Base-by-base conservation (phyloP, 208 protist species). In the Jaenimonas drosophilae region DNA sequence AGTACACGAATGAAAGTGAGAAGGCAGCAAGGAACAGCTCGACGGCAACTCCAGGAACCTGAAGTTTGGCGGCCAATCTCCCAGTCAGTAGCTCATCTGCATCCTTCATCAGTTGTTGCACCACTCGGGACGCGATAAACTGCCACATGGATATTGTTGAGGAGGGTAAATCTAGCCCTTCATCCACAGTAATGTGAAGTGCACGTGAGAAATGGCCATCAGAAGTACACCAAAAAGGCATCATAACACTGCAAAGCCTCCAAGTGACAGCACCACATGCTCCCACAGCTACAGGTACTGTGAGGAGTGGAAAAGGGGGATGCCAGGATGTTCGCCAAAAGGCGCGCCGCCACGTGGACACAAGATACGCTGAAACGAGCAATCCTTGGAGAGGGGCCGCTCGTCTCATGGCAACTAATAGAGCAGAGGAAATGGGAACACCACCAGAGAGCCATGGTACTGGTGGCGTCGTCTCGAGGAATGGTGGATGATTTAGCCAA, bases 221-320 rank as follows among this genome's bases (percentile, higher is more conserved):
- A 23, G 45, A 43, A 9, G 31, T 61, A 31, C 72, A 28, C 51
- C 70, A 67, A 16, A 37, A 48, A 6, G 45, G 54, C 19, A 56
- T 3, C 32, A 72, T 31, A 3, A 61, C 58, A 28, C 58, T 24
- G 12, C 49, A 21, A 16, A 67, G 30, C 21, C 64, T 42, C 62
- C 69, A 82, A 59, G 56, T 77, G 23, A 67, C 30, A 16, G 60
- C 59, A 7, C 68, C 63, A 28, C 59, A 59, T 14, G 69, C 9
- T 26, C 76, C 76, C 5, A 84, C 59, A 36, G 72, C 29, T 23
- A 86, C 24, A 43, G 81, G 81, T 27, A 79, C 49, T 5, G 54
- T 75, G 37, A 90, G 25, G 53, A 86, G 58, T 28, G 81, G 81
- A 38, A 86, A 39, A 20, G 81, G 81, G 6, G 78, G 39, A 45